Evolutionary conservation across 2,329 filamentous ascomycete species (phyloP), one percentile per base, ranked within the genome.

Genomic region (Hirsutella rhossiliensis): DNA sequence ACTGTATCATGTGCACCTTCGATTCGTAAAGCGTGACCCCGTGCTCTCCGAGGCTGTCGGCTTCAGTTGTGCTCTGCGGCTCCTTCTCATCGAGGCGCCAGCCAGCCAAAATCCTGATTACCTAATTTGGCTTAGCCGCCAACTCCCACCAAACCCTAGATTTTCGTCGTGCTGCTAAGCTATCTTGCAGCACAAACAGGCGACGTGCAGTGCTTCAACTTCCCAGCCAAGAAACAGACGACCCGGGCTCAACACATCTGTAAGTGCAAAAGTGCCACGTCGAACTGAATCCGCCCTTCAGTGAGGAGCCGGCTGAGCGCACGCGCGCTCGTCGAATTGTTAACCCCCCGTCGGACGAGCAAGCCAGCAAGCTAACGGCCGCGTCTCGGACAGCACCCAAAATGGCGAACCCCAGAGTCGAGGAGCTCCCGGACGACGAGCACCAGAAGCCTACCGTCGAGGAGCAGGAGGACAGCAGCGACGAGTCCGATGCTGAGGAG

Each of bases 361-460:
- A 4, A 15, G 17, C 4, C 34, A n/a, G 34, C 13, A 37, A 19
- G 34, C 34, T 37, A 37, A 37, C n/a, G 12, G 13, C 17, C n/a
- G 8, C 34, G 9, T 18, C 15, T 17, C 34, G 3, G 34, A 37
- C 42, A 52, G 50, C 47, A 47, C 40, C 61, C 64, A 86, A 70
- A 68, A 98, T 98, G 92, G 84, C 92, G 67, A 94, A 96, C 77
- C 87, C 90, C 68, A 85, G 90, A 71, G 83, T 97, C 71, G 90
- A 98, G 78, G 92, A 98, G 75, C 80, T 98, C 61, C 84, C 87
- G 59, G 92, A 97, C 65, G 88, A 89, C 62, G 83, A 87, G 73
- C 77, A 81, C 63, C 81, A 86, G 75, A 89, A 92, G 79, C 76
- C 78, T 62, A 80, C 77, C 60, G 76, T 84, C 61, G 80, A 87